phyloP scores from a whole-genome alignment of 495 filamentous ascomycete species.

The Aspergillus cavernicola region DNA sequence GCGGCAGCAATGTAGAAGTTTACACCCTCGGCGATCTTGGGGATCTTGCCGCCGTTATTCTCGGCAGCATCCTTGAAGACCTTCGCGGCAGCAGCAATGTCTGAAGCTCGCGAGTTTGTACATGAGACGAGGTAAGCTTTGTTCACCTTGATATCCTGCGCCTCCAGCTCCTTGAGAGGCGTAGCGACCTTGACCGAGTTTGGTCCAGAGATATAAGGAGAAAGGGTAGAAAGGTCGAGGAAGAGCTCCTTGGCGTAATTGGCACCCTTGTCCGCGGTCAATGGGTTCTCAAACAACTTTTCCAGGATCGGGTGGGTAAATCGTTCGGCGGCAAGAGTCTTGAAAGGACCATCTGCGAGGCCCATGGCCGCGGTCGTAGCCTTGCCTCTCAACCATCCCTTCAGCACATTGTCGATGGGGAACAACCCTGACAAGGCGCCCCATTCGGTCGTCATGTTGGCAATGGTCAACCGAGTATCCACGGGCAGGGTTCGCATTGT shows the following conservation, averaged over 20 bases:
- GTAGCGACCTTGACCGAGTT: constrained; percentile 86
- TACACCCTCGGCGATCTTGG: constrained; percentile 76
- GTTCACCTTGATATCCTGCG: constrained; percentile 69
- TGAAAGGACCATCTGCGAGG: constrained; percentile 37
- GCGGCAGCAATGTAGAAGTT: constrained; percentile 92
- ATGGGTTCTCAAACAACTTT: constrained; percentile 60
- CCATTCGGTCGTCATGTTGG: constrained; percentile 98
- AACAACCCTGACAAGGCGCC: constrained; percentile 79
- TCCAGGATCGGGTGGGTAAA: constrained; percentile 71
- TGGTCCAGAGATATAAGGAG: constrained; percentile 84
- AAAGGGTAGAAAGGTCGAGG: constrained; percentile 74
- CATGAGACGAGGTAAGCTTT: constrained; percentile 90
- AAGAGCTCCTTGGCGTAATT: constrained; percentile 80
- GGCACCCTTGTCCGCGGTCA: constrained; percentile 72
- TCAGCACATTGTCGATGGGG: constrained; percentile 72
- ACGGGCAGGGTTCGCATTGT: constrained; percentile 73
- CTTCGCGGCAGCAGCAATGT: constrained; percentile 75
- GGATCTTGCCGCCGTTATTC: constrained; percentile 48
- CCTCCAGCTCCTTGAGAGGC: constrained; percentile 69
- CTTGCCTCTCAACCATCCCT: constrained; percentile 73
- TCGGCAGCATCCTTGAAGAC: constrained; percentile 79
- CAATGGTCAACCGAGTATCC: constrained; percentile 77
- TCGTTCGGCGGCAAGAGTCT: constrained; percentile 38
- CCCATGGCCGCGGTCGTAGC: constrained; percentile 64
- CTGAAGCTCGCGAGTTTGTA: constrained; percentile 82